Evolutionary conservation across 1,284 basidiomycete genomes (phyloP).

Genomic region (Golubevia pallescens): DNA sequence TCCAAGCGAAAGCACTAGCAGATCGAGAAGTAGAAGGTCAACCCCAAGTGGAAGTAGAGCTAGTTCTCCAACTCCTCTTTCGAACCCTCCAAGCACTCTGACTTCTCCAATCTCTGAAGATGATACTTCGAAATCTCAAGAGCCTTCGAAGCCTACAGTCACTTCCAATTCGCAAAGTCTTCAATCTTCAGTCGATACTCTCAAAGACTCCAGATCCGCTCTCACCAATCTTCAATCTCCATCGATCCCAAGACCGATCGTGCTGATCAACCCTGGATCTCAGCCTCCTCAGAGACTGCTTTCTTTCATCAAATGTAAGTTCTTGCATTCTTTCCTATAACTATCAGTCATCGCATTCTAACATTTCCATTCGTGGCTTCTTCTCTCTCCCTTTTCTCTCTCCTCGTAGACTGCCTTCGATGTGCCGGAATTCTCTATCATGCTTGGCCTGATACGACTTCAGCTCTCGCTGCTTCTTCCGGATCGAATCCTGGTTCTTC

Average conservation of each 20-base stretch:
- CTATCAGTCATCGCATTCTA: conserved; percentile 22
- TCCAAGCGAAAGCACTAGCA: background rate
- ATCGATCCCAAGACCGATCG: conserved; percentile 15
- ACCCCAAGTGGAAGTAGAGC: background rate
- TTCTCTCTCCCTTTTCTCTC: conserved; percentile 63
- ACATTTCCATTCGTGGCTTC: conserved; percentile 54
- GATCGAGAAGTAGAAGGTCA: background rate
- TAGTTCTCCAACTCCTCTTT: background rate
- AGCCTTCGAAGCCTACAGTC: background rate
- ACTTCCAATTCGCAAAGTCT: background rate
- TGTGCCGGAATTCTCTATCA: conserved; percentile 69
- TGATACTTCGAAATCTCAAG: background rate
- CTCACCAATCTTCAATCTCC: conserved; percentile 6
- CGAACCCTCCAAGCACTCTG: background rate
- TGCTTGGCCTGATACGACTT: conserved; percentile 50
- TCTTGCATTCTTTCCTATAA: conserved; percentile 11
- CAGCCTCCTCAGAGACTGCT: conserved; percentile 41
- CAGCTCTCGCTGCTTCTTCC: conserved; percentile 7
- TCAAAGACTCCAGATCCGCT: too few relatives aligned
- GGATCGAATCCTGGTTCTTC: background rate
- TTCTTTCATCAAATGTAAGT: conserved; percentile 53
- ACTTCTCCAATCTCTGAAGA: background rate
- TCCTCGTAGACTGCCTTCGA: conserved; percentile 68
- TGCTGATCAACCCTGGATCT: conserved; percentile 45
- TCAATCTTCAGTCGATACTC: background rate